These are phyloP conservation scores for Capsicum baccatum DNA, from an alignment of 257 asterid species.

Conservation along the genomic window DNA sequence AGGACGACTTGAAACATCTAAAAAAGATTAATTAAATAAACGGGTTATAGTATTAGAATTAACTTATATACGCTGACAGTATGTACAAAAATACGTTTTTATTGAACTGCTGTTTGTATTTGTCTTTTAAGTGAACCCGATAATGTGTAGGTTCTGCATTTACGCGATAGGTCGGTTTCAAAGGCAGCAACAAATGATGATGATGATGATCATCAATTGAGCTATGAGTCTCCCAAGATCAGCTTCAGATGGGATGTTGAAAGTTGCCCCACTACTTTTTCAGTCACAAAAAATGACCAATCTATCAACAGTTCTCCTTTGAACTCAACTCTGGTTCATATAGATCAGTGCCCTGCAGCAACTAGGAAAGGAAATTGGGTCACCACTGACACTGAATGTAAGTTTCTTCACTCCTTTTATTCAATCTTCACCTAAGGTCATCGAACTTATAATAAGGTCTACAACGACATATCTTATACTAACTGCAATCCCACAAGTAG, in stretches of 20 bases:
- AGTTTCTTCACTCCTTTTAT: constrained; percentile 19
- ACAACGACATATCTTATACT: no score
- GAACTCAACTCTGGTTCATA: constrained; percentile 50
- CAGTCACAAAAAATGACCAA: constrained; percentile 42
- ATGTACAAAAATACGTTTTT: neutral
- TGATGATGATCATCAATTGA: constrained; percentile 47
- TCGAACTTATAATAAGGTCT: no score
- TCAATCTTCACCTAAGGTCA: neutral
- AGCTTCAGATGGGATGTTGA: constrained; percentile 80
- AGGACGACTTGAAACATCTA: neutral
- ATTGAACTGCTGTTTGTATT: neutral
- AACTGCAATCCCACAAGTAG: no score
- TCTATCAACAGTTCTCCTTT: constrained; percentile 37
- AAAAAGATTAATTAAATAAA: neutral
- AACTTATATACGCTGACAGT: neutral
- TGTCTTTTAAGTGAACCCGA: neutral
- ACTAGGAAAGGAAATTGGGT: constrained; percentile 69
- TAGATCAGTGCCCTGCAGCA: constrained; percentile 35
- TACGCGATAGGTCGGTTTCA: constrained; percentile 46
- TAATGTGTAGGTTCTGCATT: constrained; percentile 55
- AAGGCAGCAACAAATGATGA: constrained; percentile 58
- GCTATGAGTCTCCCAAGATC: constrained; percentile 78
- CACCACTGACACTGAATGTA: constrained; percentile 88
- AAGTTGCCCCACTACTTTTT: constrained; percentile 61
- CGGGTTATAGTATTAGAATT: neutral